Evolutionary conservation across 495 filamentous ascomycete species (phyloP).

Genomic region (Penicillium parvum): DNA sequence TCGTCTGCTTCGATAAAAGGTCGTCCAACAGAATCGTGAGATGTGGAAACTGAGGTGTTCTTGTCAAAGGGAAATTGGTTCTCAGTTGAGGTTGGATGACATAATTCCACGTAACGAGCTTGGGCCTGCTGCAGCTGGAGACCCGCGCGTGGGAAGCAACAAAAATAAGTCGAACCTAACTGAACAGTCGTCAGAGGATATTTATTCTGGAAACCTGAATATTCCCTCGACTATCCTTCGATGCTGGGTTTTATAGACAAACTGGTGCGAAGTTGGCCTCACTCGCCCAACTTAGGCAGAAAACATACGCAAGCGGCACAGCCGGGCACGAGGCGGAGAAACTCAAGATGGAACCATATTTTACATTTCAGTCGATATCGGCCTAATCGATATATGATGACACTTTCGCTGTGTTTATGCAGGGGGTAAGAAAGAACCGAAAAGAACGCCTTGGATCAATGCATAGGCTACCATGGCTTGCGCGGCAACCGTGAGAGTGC

Average conservation of each 20-base stretch:
- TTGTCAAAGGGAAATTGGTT: constrained; percentile 15
- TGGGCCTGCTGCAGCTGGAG: constrained; percentile 8
- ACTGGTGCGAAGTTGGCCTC: constrained; percentile 2
- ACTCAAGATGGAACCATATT: neutral
- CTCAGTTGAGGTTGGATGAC: constrained; percentile 32
- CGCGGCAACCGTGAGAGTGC: constrained; percentile 35
- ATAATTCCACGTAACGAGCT: constrained; percentile 38
- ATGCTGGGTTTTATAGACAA: neutral
- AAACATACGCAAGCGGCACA: constrained; percentile 10
- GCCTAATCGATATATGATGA: neutral
- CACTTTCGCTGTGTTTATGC: constrained; percentile 43
- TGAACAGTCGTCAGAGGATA: no score
- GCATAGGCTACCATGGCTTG: constrained; percentile 77
- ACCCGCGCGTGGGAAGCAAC: neutral
- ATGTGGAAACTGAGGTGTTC: neutral
- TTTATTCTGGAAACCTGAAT: no score
- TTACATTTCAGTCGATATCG: neutral
- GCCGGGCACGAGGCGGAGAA: neutral
- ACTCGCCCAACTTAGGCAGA: constrained; percentile 12
- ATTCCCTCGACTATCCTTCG: no score
- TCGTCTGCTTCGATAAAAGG: neutral
- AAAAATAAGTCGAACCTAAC: constrained; percentile 1
- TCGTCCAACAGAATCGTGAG: neutral
- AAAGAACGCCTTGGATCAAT: constrained; percentile 73
- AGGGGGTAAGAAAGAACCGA: constrained; percentile 92